Percentiles rank a stretch among this genome's conserved stretches.
These are phyloP conservation scores for Neurospora sp. DNA, from an alignment of 495 filamentous ascomycete species.

Conservation along the genomic window DNA sequence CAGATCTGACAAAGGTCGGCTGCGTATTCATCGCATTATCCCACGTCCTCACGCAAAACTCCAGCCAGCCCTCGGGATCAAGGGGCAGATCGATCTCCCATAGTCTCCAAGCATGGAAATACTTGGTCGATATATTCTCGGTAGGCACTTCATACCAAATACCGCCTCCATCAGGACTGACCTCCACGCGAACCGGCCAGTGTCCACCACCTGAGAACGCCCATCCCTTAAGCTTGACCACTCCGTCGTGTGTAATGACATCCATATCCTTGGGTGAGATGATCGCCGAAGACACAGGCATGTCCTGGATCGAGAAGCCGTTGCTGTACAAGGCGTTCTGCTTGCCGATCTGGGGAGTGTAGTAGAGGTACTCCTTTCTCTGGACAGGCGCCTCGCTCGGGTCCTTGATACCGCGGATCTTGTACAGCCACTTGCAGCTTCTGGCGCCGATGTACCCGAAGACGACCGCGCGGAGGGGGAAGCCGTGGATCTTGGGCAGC, in stretches of 20 bases:
- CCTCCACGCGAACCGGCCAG: constrained; percentile 49
- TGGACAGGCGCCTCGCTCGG: constrained; percentile 35
- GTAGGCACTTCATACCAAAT: constrained; percentile 44
- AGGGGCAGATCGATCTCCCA: constrained; percentile 45
- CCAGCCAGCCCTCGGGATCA: constrained; percentile 50
- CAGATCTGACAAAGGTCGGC: constrained; percentile 19
- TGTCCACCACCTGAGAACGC: constrained; percentile 50
- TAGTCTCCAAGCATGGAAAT: constrained; percentile 43
- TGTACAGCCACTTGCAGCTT: constrained; percentile 48
- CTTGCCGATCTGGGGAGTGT: constrained; percentile 48
- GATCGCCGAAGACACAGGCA: constrained; percentile 52
- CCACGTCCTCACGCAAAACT: constrained; percentile 47
- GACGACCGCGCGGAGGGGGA: constrained; percentile 50
- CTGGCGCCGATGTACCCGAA: constrained; percentile 53
- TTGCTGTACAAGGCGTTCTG: constrained; percentile 44
- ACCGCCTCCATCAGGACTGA: constrained; percentile 46
- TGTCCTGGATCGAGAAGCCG: constrained; percentile 53
- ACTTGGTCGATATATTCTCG: constrained; percentile 42
- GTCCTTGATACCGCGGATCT: constrained; percentile 38
- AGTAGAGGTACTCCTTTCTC: constrained; percentile 49
- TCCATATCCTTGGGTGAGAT: constrained; percentile 44
- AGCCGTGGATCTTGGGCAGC: constrained; percentile 56
- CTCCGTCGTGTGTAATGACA: constrained; percentile 44
- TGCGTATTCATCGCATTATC: constrained; percentile 47
- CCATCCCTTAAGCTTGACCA: constrained; percentile 44